Evolutionary conservation across 177 flowering plant genomes (phyloP), one percentile per base, ranked within the genome.

Genomic region (Vitis hybrid): DNA sequence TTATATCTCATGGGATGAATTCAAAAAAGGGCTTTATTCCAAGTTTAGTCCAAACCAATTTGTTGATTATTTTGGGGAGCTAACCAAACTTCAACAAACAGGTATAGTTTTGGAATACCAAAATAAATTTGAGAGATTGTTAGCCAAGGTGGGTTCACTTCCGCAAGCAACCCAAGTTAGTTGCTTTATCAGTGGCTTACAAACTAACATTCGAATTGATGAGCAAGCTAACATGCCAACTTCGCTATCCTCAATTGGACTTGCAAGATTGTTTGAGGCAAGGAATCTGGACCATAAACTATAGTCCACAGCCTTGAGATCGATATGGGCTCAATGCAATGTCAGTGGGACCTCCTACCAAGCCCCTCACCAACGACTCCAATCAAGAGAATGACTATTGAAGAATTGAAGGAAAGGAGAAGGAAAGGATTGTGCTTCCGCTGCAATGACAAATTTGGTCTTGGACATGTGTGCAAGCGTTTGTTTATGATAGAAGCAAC

Each of bases 51-150:
- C 24, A 4, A 61, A 66, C 35, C 32, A 58, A 32, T 66, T 49
- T 15, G 11, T 18, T 30, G 75, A 66, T 61, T 66, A 52, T n/a
- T 73, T 66, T 21, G 66, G 66, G 3, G 59, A 73, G 35, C 71
- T 66, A 1, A 72, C 61, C 12, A 35, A 30, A 9, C 15, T 65
- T 2, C 24, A 59, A 24, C 52, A 61, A 41, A 9, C 15, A 11
- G 66, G 52, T 4, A 14, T 30, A 1, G 20, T 46, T 10, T 30
- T 32, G 12, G 60, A 61, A 0, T 70, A 70, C 15, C 53, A 62
- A 41, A 2, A 15, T 6, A 9, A 41, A n/a, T 71, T 71, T 10
- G 56, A 62, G n/a, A 63, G 35, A 17, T 18, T 70, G 2, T 32
- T 70, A 5, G 52, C 72, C 3, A 69, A 54, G 11, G 66, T 12